phyloP scores from a whole-genome alignment of 1,284 basidiomycete genomes.

The Microbotryum scabiosae region DNA sequence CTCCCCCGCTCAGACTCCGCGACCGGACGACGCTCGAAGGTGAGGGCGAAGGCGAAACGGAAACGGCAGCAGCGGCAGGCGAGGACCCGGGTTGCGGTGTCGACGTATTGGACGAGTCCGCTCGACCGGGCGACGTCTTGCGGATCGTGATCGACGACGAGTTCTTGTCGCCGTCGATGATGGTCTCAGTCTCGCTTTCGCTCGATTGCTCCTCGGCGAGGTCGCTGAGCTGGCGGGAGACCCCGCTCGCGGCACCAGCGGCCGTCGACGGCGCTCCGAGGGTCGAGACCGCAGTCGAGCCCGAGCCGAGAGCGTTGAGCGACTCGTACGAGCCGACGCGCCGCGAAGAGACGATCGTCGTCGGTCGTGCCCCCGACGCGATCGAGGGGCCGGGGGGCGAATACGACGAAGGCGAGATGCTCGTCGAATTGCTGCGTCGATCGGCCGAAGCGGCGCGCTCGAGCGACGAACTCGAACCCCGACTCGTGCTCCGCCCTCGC shows the following conservation, averaged over 20 bases:
- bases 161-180: not conserved
- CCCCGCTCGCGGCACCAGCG: not conserved
- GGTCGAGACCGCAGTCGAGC: not conserved
- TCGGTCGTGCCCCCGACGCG: not conserved
- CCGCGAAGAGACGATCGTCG: slow-evolving; percentile 5
- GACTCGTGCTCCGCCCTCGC: slow-evolving; percentile 22
- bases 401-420: slow-evolving; percentile 24
- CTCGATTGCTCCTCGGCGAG: slow-evolving; percentile 8
- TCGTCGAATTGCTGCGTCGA: slow-evolving; percentile 15
- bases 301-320: not conserved
- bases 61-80: slow-evolving; percentile 9
- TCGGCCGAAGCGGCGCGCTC: slow-evolving; percentile 25
- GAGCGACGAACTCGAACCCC: slow-evolving; percentile 20
- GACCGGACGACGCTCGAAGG: slow-evolving; percentile 5
- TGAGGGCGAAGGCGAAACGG: not conserved
- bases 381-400: slow-evolving; percentile 6
- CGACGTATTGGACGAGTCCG: not conserved
- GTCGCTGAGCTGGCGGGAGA: not conserved
- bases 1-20: not conserved
- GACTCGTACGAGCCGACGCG: slow-evolving; percentile 15
- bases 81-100: not conserved
- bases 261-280: no score
- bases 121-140: slow-evolving; percentile 1
- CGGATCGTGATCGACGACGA: not conserved
- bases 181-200: slow-evolving; percentile 11